These are phyloP conservation scores for Sclerotinia sclerotiorum DNA, from an alignment of 2,329 filamentous ascomycete genomes.

Conservation along the genomic window DNA sequence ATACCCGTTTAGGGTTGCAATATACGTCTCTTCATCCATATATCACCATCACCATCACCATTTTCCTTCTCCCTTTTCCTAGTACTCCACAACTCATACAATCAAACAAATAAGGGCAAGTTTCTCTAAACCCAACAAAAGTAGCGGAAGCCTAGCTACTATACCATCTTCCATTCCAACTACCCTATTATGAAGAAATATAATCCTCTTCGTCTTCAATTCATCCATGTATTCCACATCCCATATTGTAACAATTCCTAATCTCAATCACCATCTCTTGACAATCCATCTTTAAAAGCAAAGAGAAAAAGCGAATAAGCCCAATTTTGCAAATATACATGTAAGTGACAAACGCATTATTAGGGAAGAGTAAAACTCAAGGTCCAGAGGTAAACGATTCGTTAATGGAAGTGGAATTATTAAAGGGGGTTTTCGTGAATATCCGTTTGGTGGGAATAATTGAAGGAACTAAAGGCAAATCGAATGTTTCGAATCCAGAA, in stretches of 20 bases:
- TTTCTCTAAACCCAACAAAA: slow-evolving; percentile 9
- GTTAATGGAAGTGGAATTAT: slow-evolving; percentile 1
- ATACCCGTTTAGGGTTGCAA: not conserved
- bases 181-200: not conserved
- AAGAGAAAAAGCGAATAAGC: slow-evolving; percentile 9
- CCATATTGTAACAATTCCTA: not conserved
- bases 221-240: not conserved
- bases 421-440: slow-evolving; percentile 11
- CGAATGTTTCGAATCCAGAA: not conserved
- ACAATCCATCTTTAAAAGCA: slow-evolving; percentile 13
- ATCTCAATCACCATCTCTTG: slow-evolving; percentile 1
- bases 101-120: slow-evolving; percentile 12
- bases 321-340: slow-evolving; percentile 6
- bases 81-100: not conserved
- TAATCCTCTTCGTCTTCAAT: not conserved
- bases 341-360: not conserved
- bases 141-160: slow-evolving; percentile 9
- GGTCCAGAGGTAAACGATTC: slow-evolving; percentile 6
- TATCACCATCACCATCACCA: not conserved
- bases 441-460: slow-evolving; percentile 12
- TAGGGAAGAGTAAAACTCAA: slow-evolving; percentile 6
- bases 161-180: slow-evolving; percentile 1
- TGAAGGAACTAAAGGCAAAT: slow-evolving; percentile 11
- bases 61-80: slow-evolving; percentile 3
- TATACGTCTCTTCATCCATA: not conserved